Conservation (phyloP, 768 basidiomycete species). For the Hygrocybe punicea region DNA sequence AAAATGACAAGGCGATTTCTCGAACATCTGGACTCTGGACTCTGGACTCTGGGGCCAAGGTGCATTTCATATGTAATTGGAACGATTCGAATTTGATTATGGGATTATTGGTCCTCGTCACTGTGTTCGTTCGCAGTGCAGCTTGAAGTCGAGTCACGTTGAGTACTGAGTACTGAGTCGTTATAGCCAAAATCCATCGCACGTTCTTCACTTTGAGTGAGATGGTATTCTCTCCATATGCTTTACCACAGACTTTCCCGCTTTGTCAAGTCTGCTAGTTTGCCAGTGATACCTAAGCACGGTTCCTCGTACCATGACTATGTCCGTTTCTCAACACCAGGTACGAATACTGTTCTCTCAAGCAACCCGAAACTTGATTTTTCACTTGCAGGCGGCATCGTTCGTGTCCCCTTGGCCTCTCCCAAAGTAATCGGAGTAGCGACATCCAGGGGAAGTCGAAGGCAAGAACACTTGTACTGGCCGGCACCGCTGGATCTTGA, state of each 20-base stretch:
- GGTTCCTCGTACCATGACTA: conserved; percentile 60
- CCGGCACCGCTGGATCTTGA: background rate
- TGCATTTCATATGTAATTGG: too few relatives aligned
- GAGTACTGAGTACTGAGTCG: too few relatives aligned
- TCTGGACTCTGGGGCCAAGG: too few relatives aligned
- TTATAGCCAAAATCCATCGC: too few relatives aligned
- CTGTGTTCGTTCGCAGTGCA: too few relatives aligned
- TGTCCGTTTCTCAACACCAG: conserved; percentile 50
- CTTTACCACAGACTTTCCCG: background rate
- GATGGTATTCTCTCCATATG: background rate
- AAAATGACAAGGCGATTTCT: conserved; percentile 37
- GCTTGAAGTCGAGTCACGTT: too few relatives aligned
- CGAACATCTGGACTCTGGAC: too few relatives aligned
- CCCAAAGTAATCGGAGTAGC: conserved; percentile 76
- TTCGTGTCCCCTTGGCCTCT: conserved; percentile 68
- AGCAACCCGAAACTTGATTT: background rate
- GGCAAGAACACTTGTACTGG: conserved; percentile 37
- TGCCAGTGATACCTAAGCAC: background rate
- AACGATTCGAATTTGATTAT: too few relatives aligned
- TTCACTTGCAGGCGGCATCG: conserved; percentile 50
- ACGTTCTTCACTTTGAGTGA: background rate
- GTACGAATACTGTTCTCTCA: conserved; percentile 14
- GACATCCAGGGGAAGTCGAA: conserved; percentile 71
- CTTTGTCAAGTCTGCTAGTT: too few relatives aligned
- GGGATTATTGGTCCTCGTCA: too few relatives aligned